Evolutionary conservation across 805 yeast species (phyloP), one percentile per base, ranked within the genome.

Genomic region (Millerozyma miso): DNA sequence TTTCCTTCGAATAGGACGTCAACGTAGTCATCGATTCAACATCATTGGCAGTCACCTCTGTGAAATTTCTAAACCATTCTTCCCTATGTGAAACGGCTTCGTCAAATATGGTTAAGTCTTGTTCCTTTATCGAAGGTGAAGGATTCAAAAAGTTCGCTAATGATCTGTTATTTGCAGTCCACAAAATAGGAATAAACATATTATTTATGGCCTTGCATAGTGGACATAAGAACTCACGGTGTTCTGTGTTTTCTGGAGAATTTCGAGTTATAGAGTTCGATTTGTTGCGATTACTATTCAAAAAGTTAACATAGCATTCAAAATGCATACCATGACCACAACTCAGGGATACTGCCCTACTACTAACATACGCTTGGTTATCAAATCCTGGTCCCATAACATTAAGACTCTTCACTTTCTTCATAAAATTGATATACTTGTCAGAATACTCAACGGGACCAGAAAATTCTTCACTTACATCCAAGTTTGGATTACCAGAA

Each of bases 291-390:
- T 75, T 71, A n/a, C 82, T 75, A 26, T 71, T 68, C 54, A 84
- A 60, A 54, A 80, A 86, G 44, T 80, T 80, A 41, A 78, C 62
- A 54, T 83, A 84, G 58, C 99, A 91, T 14, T 77, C 71, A 47
- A 77, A 80, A 60, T 91, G 99, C 82, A 91, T 84, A 1, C 96
- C 95, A 63, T 91, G 99, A 1, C 97, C 95, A 67, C 99, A 91
- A 40, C 95, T 83, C 46, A 80, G 76, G 3, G 83, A 70, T 1
- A 85, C 74, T 5, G 76, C 59, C 43, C 72, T 70, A 37, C 66
- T 65, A 33, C 76, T 71, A 33, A 65, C 63, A 35, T 56, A 57
- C 16, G 60, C 60, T 15, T 58, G 61, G 6, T 51, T 54, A 3
- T 81, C 79, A 51, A 84, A 88, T 0, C 91, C 90, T 0, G 89